Evolutionary conservation across 768 basidiomycete genomes (phyloP).

Genomic region (Pleurotus cornucopiae): DNA sequence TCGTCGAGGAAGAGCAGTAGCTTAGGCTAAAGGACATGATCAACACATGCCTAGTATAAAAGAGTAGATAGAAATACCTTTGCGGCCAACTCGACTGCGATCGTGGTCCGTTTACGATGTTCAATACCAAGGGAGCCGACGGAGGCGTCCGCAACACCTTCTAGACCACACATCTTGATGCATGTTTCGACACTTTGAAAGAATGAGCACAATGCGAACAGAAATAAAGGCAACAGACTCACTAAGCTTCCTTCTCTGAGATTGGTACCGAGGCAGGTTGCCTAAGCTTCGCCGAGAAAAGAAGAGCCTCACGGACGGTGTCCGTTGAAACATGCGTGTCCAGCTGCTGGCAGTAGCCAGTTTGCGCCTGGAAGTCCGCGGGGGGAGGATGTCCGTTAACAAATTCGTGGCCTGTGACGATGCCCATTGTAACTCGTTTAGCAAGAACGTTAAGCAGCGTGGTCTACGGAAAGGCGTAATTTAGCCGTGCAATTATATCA

Average conservation of each 20-base stretch:
- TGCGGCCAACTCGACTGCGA: conserved; percentile 58
- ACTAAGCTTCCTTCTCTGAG: conserved; percentile 79
- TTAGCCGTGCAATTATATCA: conserved; percentile 45
- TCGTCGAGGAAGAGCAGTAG: conserved; percentile 85
- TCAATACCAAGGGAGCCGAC: conserved; percentile 53
- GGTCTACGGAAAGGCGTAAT: conserved; percentile 33
- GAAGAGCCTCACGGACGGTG: conserved; percentile 78
- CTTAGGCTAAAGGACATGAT: conserved; percentile 44
- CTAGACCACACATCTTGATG: conserved; percentile 64
- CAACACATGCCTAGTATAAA: not conserved
- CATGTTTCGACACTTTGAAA: conserved; percentile 35
- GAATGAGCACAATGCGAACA: conserved; percentile 9
- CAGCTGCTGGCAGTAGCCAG: conserved; percentile 84
- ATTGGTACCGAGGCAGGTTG: conserved; percentile 63
- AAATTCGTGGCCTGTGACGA: conserved; percentile 46
- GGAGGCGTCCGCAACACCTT: conserved; percentile 56
- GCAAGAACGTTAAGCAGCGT: conserved; percentile 58
- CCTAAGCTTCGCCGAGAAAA: conserved; percentile 76
- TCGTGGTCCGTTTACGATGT: conserved; percentile 52
- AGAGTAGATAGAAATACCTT: conserved; percentile 43
- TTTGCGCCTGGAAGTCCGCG: conserved; percentile 60
- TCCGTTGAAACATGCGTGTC: conserved; percentile 73
- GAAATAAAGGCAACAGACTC: conserved; percentile 22
- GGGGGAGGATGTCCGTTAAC: conserved; percentile 54
- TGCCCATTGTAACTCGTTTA: conserved; percentile 41